Conservation (phyloP, 2,329 filamentous ascomycete species). For the Metarhizium sp. region DNA sequence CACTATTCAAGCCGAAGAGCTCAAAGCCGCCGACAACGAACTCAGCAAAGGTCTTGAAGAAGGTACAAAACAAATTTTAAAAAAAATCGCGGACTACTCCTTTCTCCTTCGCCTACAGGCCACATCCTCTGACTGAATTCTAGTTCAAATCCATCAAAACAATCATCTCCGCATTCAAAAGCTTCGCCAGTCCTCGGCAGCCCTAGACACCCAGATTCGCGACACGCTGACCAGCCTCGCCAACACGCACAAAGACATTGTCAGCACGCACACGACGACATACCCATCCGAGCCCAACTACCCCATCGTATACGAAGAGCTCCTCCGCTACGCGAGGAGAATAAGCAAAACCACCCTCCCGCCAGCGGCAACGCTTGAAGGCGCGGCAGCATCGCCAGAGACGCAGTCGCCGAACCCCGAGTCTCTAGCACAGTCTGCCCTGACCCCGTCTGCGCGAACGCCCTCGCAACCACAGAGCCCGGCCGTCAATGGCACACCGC, state of each 20-base stretch:
- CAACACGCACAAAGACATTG: slow-evolving; percentile 62
- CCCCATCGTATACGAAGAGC: slow-evolving; percentile 58
- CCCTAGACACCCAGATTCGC: slow-evolving; percentile 64
- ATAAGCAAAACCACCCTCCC: slow-evolving; percentile 76
- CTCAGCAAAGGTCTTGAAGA: slow-evolving; percentile 57
- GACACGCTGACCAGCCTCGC: slow-evolving; percentile 61
- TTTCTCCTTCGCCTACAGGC: not conserved
- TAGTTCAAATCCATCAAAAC: slow-evolving; percentile 65
- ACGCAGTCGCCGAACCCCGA: slow-evolving; percentile 19
- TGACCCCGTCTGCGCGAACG: slow-evolving; percentile 23
- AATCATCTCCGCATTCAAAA: slow-evolving; percentile 61
- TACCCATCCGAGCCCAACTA: slow-evolving; percentile 42
- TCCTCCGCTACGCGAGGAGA: slow-evolving; percentile 67
- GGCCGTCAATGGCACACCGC: slow-evolving; percentile 22
- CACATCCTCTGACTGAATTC: not conserved
- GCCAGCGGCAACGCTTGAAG: slow-evolving; percentile 42
- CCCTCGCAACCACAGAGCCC: slow-evolving; percentile 26
- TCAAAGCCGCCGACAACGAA: slow-evolving; percentile 60
- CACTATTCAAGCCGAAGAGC: slow-evolving; percentile 54
- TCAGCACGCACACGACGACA: slow-evolving; percentile 48
- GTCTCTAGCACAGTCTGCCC: slow-evolving; percentile 17
- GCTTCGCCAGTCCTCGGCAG: slow-evolving; percentile 55
- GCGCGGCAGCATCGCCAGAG: slow-evolving; percentile 20
- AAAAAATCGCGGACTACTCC: slow-evolving; percentile 8
- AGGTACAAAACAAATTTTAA: slow-evolving; percentile 30